phyloP scores from a whole-genome alignment of 2,329 filamentous ascomycete species.

The Fusarium sambucinum region DNA sequence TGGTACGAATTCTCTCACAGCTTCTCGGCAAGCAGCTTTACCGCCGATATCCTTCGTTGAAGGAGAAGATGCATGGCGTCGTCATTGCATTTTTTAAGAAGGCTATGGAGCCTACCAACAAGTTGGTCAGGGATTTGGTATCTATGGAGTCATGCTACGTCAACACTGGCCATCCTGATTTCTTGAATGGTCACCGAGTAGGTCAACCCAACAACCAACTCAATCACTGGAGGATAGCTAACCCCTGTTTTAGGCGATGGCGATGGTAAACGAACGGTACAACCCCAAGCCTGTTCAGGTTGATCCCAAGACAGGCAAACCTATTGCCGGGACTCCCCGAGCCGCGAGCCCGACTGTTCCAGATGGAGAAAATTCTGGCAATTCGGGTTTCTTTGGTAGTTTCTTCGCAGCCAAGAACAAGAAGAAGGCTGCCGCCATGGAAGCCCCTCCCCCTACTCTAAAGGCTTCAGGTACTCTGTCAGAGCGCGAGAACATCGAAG shows the following conservation, averaged over 20 bases:
- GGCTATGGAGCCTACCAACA: slow-evolving; percentile 97
- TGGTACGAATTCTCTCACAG: slow-evolving; percentile 94
- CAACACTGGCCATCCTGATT: slow-evolving; percentile 98
- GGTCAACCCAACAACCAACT: slow-evolving; percentile 47
- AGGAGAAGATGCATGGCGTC: slow-evolving; percentile 95
- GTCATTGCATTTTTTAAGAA: slow-evolving; percentile 98
- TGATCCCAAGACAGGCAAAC: slow-evolving; percentile 98
- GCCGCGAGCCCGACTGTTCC: slow-evolving; percentile 79
- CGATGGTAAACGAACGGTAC: slow-evolving; percentile 94
- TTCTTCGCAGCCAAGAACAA: slow-evolving; percentile 99
- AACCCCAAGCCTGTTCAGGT: slow-evolving; percentile 92
- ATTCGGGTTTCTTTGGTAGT: slow-evolving; percentile 93
- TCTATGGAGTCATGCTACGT: slow-evolving; percentile 97
- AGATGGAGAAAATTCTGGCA: slow-evolving; percentile 62
- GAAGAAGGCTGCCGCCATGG: slow-evolving; percentile 99
- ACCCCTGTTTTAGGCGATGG: slow-evolving; percentile 79
- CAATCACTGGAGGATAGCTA: slow-evolving; percentile 1
- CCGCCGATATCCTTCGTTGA: slow-evolving; percentile 90
- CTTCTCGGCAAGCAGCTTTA: slow-evolving; percentile 90
- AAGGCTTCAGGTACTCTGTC: slow-evolving; percentile 95
- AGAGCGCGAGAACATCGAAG: slow-evolving; percentile 94
- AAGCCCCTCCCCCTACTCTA: slow-evolving; percentile 88
- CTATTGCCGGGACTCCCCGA: slow-evolving; percentile 77
- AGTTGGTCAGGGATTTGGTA: slow-evolving; percentile 92
- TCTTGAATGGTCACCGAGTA: slow-evolving; percentile 92